These are phyloP conservation scores for Suhomyces chickasaworum DNA, from an alignment of 1,139 yeast species.

Conservation along the genomic window DNA sequence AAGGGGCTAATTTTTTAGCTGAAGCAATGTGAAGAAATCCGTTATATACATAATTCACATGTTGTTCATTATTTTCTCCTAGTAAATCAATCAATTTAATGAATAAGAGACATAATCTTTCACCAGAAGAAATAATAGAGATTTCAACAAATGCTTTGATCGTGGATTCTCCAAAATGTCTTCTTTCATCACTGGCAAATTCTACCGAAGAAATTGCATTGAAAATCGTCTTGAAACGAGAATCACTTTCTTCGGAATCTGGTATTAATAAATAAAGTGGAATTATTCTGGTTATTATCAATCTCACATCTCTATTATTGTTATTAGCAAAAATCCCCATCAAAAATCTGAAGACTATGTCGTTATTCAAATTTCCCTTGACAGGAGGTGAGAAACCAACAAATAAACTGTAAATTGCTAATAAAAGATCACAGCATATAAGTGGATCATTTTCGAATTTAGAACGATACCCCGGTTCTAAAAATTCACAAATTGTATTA, in stretches of 20 bases:
- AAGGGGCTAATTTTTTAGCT: slow-evolving; percentile 53
- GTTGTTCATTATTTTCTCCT: slow-evolving; percentile 61
- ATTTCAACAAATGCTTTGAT: slow-evolving; percentile 62
- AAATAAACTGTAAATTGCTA: slow-evolving; percentile 50
- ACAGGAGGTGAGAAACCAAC: slow-evolving; percentile 34
- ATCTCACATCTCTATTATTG: slow-evolving; percentile 53
- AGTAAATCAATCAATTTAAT: slow-evolving; percentile 60
- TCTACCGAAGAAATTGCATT: slow-evolving; percentile 38
- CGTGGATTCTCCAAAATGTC: slow-evolving; percentile 62
- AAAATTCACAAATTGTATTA: slow-evolving; percentile 25
- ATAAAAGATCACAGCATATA: slow-evolving; percentile 45
- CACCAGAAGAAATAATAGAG: slow-evolving; percentile 61
- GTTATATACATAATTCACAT: slow-evolving; percentile 63
- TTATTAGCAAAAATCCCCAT: slow-evolving; percentile 26
- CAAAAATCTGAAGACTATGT: slow-evolving; percentile 27
- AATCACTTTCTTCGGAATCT: slow-evolving; percentile 35
- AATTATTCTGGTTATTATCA: slow-evolving; percentile 48
- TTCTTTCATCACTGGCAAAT: slow-evolving; percentile 27
- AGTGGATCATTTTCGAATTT: slow-evolving; percentile 24
- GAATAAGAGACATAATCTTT: slow-evolving; percentile 60
- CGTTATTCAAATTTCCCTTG: slow-evolving; percentile 18
- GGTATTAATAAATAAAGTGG: slow-evolving; percentile 47
- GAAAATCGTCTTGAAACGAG: slow-evolving; percentile 40
- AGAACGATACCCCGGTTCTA: slow-evolving; percentile 13
- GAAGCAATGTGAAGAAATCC: slow-evolving; percentile 53